These are phyloP conservation scores for Podospora didyma DNA, from an alignment of 495 filamentous ascomycete species.

Conservation along the genomic window DNA sequence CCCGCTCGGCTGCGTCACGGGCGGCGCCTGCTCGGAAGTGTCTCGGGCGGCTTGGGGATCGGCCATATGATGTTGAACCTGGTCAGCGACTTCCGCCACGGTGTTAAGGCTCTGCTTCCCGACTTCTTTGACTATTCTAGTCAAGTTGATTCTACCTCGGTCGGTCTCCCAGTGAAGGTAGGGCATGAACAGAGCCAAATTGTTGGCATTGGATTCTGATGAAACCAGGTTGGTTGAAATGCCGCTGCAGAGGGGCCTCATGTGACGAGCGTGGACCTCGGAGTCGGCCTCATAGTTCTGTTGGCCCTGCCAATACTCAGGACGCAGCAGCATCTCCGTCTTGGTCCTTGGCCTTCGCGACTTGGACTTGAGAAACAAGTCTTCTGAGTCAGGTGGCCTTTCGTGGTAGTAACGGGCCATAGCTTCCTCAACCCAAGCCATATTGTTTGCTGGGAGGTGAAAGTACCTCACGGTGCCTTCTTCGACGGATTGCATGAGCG, in stretches of 20 bases:
- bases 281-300: constrained; percentile 20
- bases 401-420: constrained; percentile 30
- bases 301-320: constrained; percentile 32
- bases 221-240: constrained; percentile 11
- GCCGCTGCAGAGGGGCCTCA: constrained; percentile 26
- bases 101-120: constrained; percentile 9
- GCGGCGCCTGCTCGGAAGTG: constrained; percentile 2
- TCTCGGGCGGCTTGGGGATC: constrained; percentile 11
- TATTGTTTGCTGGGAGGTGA: constrained; percentile 37
- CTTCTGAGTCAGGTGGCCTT: constrained; percentile 14
- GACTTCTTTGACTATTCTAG: constrained; percentile 21
- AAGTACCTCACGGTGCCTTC: constrained; percentile 26
- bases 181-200: constrained; percentile 27
- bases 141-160: constrained; percentile 16
- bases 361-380: constrained; percentile 7
- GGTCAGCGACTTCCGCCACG: constrained; percentile 15
- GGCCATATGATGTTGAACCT: constrained; percentile 14
- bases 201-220: constrained; percentile 10
- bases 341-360: constrained; percentile 4
- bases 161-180: constrained; percentile 35
- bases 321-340: constrained; percentile 24
- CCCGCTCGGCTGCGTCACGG: background rate
- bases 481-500: constrained; percentile 22
- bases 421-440: constrained; percentile 28
- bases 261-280: constrained; percentile 26